Conservation (phyloP, 2,329 filamentous ascomycete genomes). For the Colletotrichum zoysiae region DNA sequence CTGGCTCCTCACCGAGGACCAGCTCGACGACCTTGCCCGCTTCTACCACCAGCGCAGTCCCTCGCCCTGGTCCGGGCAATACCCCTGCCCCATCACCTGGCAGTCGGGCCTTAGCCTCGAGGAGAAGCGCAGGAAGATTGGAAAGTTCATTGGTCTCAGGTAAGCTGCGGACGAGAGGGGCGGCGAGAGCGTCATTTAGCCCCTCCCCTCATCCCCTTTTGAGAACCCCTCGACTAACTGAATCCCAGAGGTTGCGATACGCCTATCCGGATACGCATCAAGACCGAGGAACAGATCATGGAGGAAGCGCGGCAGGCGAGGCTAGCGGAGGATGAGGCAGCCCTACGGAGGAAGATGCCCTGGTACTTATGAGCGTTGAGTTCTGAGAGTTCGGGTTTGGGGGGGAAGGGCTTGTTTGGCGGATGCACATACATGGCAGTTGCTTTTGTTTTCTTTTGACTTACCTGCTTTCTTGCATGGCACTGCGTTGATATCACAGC, state of each 20-base stretch:
- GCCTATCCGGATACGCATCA: conserved; percentile 44
- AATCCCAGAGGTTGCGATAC: conserved; percentile 37
- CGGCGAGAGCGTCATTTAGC: conserved; percentile 56
- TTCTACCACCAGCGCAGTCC: conserved; percentile 80
- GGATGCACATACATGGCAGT: background rate
- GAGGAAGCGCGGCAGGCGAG: conserved; percentile 57
- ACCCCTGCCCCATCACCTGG: conserved; percentile 79
- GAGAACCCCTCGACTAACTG: background rate
- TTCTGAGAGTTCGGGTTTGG: background rate
- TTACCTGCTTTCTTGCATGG: conserved; percentile 31
- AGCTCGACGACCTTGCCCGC: conserved; percentile 77
- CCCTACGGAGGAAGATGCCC: conserved; percentile 60
- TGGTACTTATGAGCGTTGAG: conserved; percentile 47
- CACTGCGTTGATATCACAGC: conserved; percentile 41
- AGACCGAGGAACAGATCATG: conserved; percentile 62
- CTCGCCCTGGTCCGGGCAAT: conserved; percentile 66
- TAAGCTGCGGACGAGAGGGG: conserved; percentile 58
- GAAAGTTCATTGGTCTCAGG: conserved; percentile 78
- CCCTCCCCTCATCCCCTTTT: conserved; percentile 35
- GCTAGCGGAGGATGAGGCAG: conserved; percentile 59
- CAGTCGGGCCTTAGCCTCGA: conserved; percentile 63
- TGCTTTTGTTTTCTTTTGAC: conserved; percentile 15
- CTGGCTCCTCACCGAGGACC: conserved; percentile 78
- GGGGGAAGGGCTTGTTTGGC: background rate
- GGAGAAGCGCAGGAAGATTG: conserved; percentile 80